A percentile compares a stretch with the other conserved stretches of the same genome.
Conservation (phyloP, 2,329 filamentous ascomycete species). For the Monosporascus sp. region DNA sequence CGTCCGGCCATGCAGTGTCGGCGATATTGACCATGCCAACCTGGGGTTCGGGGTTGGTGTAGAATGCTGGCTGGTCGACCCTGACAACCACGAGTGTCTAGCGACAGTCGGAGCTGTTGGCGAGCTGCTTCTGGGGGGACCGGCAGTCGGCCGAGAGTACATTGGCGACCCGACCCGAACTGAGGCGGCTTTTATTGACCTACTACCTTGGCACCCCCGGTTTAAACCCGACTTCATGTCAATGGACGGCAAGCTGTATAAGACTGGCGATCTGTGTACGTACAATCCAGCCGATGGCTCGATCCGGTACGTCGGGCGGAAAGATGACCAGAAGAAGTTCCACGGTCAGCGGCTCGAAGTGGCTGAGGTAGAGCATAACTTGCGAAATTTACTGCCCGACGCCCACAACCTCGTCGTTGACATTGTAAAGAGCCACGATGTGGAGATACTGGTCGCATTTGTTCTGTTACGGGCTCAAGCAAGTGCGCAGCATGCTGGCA, state of each 20-base stretch:
- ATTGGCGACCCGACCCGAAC: constrained; percentile 34
- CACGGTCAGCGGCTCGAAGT: constrained; percentile 11
- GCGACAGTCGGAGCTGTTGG: constrained; percentile 12
- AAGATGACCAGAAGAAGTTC: constrained; percentile 18
- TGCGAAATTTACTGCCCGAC: not conserved
- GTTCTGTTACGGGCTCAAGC: too few relatives aligned
- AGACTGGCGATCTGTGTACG: constrained; percentile 31
- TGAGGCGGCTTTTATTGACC: constrained; percentile 31
- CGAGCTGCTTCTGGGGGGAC: constrained; percentile 18
- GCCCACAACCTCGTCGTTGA: not conserved
- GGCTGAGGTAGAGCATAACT: constrained; percentile 3
- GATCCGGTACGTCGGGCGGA: constrained; percentile 19
- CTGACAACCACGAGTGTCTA: constrained; percentile 5
- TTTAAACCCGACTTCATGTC: too few relatives aligned
- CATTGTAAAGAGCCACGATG: not conserved
- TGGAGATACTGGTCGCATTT: too few relatives aligned
- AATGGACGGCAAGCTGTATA: constrained; percentile 22
- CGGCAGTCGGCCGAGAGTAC: constrained; percentile 35
- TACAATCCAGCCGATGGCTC: constrained; percentile 29
- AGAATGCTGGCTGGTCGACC: constrained; percentile 8
- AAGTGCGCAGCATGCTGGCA: too few relatives aligned
- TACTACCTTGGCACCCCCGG: constrained; percentile 26
- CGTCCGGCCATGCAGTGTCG: too few relatives aligned
- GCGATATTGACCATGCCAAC: not conserved
- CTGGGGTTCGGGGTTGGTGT: not conserved